Evolutionary conservation across 441 rosid genomes (phyloP).

Genomic region (Gossypium laxum): DNA sequence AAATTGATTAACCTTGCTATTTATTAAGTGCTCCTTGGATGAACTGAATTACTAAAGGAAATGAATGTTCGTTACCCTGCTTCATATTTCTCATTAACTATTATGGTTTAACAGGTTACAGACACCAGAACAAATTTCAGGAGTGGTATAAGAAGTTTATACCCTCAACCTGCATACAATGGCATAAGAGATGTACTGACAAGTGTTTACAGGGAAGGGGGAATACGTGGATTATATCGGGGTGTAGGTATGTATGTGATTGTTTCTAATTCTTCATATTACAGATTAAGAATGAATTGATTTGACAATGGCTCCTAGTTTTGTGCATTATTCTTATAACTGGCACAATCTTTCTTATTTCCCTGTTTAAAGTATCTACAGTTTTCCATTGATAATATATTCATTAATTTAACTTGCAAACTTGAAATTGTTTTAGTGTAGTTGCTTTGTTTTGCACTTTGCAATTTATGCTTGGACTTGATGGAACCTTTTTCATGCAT

Average conservation of each 20-base stretch:
- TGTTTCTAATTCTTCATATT: constrained; percentile 1
- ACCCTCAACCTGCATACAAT: constrained; percentile 48
- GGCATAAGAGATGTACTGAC: constrained; percentile 68
- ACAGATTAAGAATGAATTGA: constrained; percentile 1
- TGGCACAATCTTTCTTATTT: neutral
- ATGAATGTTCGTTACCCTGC: neutral
- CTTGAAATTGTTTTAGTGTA: neutral
- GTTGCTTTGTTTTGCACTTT: neutral
- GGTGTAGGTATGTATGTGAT: constrained; percentile 59
- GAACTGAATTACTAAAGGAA: neutral
- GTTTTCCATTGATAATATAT: neutral
- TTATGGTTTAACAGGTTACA: constrained; percentile 37
- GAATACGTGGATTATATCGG: constrained; percentile 66
- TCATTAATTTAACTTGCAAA: neutral
- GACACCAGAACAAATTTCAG: constrained; percentile 31
- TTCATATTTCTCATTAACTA: constrained; percentile 2
- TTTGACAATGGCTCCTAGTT: constrained; percentile 1
- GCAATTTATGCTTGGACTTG: constrained; percentile 2
- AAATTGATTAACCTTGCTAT: neutral
- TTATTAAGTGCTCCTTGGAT: neutral
- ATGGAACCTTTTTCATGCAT: constrained; percentile 19
- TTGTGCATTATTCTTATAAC: neutral
- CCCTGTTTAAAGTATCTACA: constrained; percentile 4
- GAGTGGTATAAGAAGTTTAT: constrained; percentile 29
- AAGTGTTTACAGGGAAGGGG: constrained; percentile 71